Conservation (phyloP, 495 filamentous ascomycete species). For the Tuber borchii region DNA sequence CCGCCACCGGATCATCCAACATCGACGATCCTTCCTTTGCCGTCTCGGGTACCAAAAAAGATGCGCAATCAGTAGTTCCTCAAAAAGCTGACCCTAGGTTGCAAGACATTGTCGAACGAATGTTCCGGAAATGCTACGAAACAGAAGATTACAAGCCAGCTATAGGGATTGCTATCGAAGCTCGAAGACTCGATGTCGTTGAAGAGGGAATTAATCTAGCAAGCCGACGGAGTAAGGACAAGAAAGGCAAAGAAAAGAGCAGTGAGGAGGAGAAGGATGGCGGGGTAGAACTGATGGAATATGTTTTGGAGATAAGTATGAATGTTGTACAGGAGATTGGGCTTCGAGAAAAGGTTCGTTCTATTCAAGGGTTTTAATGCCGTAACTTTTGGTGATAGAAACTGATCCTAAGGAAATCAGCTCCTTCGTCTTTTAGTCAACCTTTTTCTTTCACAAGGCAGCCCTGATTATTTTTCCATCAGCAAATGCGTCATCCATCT, state of each 20-base stretch:
- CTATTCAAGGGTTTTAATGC: neutral
- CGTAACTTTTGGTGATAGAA: conserved; percentile 24
- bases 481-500: conserved; percentile 97
- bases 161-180: conserved; percentile 97
- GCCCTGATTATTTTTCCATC: conserved; percentile 95
- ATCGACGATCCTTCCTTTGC: conserved; percentile 24
- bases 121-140: conserved; percentile 85
- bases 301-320: conserved; percentile 94
- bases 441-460: conserved; percentile 48
- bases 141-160: conserved; percentile 89
- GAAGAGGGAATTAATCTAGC: conserved; percentile 75
- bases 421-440: conserved; percentile 21
- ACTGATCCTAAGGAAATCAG: conserved; percentile 24
- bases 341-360: conserved; percentile 66
- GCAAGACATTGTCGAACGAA: conserved; percentile 70
- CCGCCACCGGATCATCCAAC: conserved; percentile 18
- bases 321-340: conserved; percentile 89
- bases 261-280: conserved; percentile 50
- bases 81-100: conserved; percentile 46
- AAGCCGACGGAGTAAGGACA: conserved; percentile 70
- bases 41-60: conserved; percentile 22
- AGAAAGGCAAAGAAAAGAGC: conserved; percentile 51
- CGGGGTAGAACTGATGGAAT: conserved; percentile 93
- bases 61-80: conserved; percentile 9
- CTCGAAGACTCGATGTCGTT: conserved; percentile 83